Base-by-base conservation (phyloP, 805 yeast genomes). In the Candida maltosa region DNA sequence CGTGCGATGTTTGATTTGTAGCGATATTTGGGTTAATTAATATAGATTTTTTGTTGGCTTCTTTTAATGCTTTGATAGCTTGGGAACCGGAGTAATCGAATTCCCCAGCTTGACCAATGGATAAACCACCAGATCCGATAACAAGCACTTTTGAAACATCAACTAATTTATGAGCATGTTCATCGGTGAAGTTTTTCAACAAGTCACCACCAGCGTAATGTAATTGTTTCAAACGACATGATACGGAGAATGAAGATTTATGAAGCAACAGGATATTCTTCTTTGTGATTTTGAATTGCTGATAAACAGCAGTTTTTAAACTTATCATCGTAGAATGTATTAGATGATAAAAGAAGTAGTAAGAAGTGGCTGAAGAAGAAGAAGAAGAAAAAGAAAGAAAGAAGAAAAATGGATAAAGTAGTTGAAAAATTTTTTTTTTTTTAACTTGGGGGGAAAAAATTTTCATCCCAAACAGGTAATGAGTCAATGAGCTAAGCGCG, bases 51-150 rank as follows among this genome's bases (percentile, higher is more conserved):
- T 87, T 89, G 62, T 85, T 75, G 37, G 95, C 94, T 67, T 89
- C 97, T 56, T 76, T 85, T 54, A 89, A 69, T 9, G 97, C 97
- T 64, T 89, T 89, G 62, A 89, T 91, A 34, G 97, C 97, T 68
- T 89, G 97, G 16, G 97, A 89, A 39, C 97, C 96, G 37, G 95
- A 83, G 62, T 91, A 91, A 65, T 91, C 97, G 53, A 91, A 91
- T 67, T 91, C 97, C 53, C 97, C 97, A 34, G 97, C 97, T 67
- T 91, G 97, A 41, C 97, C 97, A 59, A 91, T 91, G 35, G 96
- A 85, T 38, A 91, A 72, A 35, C 97, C 98, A 54, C 98, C 98
- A 6, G 97, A 91, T 8, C 98, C 98, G 56, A 91, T 85, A 35
- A 91, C 86, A 38, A 91, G 74, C 6, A 93, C 97, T 52, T 85